phyloP scores from a whole-genome alignment of 768 basidiomycete species.

The Gelatoporia subvermispora region DNA sequence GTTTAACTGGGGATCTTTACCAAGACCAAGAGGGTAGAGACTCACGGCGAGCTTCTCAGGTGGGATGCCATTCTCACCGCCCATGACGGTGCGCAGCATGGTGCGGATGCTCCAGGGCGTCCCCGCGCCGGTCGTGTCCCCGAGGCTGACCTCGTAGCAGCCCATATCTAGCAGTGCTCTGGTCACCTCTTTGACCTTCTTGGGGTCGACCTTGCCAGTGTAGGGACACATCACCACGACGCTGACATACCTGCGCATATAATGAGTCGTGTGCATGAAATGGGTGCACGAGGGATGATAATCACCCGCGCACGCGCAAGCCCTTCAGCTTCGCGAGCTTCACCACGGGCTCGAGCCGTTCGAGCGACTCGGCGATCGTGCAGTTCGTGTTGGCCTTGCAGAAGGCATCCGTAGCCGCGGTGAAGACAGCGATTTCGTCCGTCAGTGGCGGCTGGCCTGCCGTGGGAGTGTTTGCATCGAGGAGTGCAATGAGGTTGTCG shows the following conservation, averaged over 20 bases:
- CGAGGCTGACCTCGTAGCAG: conserved; percentile 88
- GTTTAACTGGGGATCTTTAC: background rate
- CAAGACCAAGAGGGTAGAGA: background rate
- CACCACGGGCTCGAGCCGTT: conserved; percentile 57
- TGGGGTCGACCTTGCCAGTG: conserved; percentile 68
- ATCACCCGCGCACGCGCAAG: conserved; percentile 63
- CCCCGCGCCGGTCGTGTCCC: conserved; percentile 88
- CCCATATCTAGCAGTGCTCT: conserved; percentile 80
- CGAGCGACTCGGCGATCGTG: conserved; percentile 65
- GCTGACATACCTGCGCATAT: conserved; percentile 67
- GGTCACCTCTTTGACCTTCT: conserved; percentile 62
- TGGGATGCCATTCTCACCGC: conserved; percentile 49
- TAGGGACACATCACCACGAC: conserved; percentile 84
- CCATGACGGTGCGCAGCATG: conserved; percentile 69
- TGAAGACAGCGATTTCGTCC: conserved; percentile 86
- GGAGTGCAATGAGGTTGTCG: conserved; percentile 57
- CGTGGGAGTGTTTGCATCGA: conserved; percentile 32
- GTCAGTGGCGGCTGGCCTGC: conserved; percentile 44
- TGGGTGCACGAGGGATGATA: conserved; percentile 42
- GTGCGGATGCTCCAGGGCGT: conserved; percentile 62
- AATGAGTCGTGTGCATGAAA: background rate
- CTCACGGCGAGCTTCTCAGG: conserved; percentile 69
- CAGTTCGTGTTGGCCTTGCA: conserved; percentile 81
- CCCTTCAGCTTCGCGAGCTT: conserved; percentile 53
- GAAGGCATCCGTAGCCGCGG: conserved; percentile 85